Base-by-base conservation (phyloP, 2,329 filamentous ascomycete species). In the Herpotrichia juniperi region DNA sequence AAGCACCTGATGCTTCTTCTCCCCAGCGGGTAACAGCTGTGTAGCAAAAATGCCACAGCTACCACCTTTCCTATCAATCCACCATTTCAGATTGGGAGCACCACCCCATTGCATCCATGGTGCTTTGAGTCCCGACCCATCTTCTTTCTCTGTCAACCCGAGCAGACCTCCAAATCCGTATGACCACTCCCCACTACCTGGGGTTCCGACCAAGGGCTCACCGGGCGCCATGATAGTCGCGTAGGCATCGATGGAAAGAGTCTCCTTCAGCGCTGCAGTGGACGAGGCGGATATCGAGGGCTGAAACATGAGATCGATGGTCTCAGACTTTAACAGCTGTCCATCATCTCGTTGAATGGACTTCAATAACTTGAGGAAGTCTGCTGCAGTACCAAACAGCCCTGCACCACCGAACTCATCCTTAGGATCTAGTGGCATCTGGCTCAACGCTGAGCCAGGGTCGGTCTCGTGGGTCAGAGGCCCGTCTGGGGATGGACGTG, bases 11-110 rank as follows among this genome's bases (percentile, higher is more conserved):
- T 59, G 50, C 32, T 56, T 60, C 11, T 24, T 24, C 35, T 71
- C 65, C 1, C 63, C 65, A 14, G 58, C 50, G 3, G 66, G 67
- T 21, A 44, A 43, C 3, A 69, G 52, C 49, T 69, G 66, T 9
- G 56, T 62, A 9, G 57, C 65, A 34, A 58, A 66, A 14, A 70
- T 42, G 9, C 62, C 68, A 40, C 62, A 65, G 7, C 62, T 57
- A 1, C 58, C 61, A 7, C 57, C 58, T 34, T 56, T 43, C n/a
- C 61, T 57, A 42, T 70, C 67, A 31, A 69, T 62, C 61, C 64
- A 68, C 66, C 65, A 64, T 12, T 57, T 61, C 40, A 59, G 43
- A 45, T 61, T 63, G 3, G 63, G 63, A 14, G 54, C 53, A 22
- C 65, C 65, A 19, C 56, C 61, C 64, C 62, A 64, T 11, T 59